Evolutionary conservation across 768 basidiomycete genomes (phyloP).

Genomic region (Rhizopogon vinicolor): DNA sequence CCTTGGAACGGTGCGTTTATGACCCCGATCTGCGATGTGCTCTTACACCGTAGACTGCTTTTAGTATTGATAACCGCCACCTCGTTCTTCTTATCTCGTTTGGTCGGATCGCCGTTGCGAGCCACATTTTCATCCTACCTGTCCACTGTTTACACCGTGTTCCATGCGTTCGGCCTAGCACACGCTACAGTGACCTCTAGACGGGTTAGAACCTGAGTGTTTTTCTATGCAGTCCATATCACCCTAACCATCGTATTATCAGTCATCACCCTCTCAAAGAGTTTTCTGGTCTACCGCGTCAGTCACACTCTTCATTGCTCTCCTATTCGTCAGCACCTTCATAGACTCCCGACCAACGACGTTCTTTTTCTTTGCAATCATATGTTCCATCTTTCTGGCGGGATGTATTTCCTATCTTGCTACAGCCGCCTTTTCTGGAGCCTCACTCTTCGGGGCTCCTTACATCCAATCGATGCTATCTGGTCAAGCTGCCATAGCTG

Average conservation of each 20-base stretch:
- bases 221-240: not conserved
- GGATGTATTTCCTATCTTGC: slow-evolving; percentile 72
- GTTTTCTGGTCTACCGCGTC: slow-evolving; percentile 34
- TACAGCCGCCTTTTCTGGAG: slow-evolving; percentile 70
- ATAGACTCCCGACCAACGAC: slow-evolving; percentile 43
- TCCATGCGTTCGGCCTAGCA: slow-evolving; percentile 66
- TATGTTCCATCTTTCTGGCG: slow-evolving; percentile 57
- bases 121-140: slow-evolving; percentile 66
- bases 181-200: slow-evolving; percentile 70
- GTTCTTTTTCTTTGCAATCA: slow-evolving; percentile 63
- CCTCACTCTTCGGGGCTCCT: slow-evolving; percentile 70
- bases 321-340: slow-evolving; percentile 67
- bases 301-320: slow-evolving; percentile 29
- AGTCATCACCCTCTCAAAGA: slow-evolving; percentile 63
- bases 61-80: slow-evolving; percentile 83
- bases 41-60: slow-evolving; percentile 1
- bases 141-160: slow-evolving; percentile 54
- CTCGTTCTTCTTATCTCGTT: slow-evolving; percentile 72
- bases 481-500: slow-evolving; percentile 83
- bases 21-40: not conserved
- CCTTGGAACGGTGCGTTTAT: slow-evolving; percentile 83
- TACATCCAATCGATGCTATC: slow-evolving; percentile 76
- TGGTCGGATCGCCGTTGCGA: slow-evolving; percentile 56
- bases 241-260: slow-evolving; percentile 5
- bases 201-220: slow-evolving; percentile 40